Conservation (phyloP, 2,329 filamentous ascomycete species). For the Fusarium sp. region DNA sequence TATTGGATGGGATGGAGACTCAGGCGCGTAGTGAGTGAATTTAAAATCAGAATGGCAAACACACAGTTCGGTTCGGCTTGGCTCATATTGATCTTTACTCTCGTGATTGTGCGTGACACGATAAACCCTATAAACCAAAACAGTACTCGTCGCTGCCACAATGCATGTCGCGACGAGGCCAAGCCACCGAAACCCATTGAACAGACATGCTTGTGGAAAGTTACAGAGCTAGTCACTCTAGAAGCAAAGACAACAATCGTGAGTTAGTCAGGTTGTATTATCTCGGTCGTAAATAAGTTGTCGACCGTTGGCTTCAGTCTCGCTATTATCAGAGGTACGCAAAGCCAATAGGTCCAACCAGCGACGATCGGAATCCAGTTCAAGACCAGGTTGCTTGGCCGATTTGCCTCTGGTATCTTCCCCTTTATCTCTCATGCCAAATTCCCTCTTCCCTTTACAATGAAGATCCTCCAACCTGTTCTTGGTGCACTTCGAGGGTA, state of each 20-base stretch:
- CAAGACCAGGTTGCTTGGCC: constrained; percentile 22
- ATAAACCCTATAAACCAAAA: neutral
- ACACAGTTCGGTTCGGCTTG: constrained; percentile 9
- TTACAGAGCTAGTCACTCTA: neutral
- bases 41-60: constrained; percentile 34
- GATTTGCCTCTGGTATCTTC: constrained; percentile 18
- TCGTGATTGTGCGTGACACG: neutral
- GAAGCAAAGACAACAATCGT: neutral
- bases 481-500: constrained; percentile 96
- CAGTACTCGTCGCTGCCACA: neutral
- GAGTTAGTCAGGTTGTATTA: constrained; percentile 48
- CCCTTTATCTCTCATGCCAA: constrained; percentile 3
- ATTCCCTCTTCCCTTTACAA: constrained; percentile 11
- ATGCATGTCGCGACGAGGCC: neutral
- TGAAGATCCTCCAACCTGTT: constrained; percentile 85
- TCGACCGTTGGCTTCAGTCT: constrained; percentile 32
- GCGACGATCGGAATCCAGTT: constrained; percentile 30
- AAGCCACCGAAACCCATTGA: neutral
- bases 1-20: constrained; percentile 1
- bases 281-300: constrained; percentile 48
- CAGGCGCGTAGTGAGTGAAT: constrained; percentile 5
- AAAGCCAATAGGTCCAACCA: constrained; percentile 34
- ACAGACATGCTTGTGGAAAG: neutral
- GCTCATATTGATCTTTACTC: neutral
- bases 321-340: constrained; percentile 41